Conservation (phyloP, 2,329 filamentous ascomycete genomes). For the Hypoxylon sp. region DNA sequence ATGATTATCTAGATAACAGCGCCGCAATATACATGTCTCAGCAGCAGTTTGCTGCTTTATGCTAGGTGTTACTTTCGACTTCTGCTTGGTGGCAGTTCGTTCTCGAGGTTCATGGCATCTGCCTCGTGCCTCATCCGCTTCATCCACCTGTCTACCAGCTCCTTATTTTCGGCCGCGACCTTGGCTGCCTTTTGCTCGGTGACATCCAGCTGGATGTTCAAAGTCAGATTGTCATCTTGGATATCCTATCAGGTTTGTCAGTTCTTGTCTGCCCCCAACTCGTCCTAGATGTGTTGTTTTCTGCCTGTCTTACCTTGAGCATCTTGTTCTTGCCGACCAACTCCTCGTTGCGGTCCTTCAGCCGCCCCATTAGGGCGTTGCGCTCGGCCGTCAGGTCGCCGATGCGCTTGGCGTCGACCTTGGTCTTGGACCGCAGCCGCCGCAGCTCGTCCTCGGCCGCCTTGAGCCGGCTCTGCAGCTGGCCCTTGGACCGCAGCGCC, state of each 20-base stretch:
- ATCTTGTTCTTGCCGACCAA: constrained; percentile 83
- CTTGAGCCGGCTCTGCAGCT: constrained; percentile 70
- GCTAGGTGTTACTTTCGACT: constrained; percentile 36
- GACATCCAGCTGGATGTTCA: constrained; percentile 88
- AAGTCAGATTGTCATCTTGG: constrained; percentile 89
- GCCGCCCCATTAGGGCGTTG: constrained; percentile 66
- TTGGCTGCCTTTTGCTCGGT: constrained; percentile 78
- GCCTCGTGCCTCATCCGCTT: constrained; percentile 84
- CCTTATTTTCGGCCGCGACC: constrained; percentile 82
- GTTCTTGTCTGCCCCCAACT: not conserved
- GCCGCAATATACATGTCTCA: not conserved
- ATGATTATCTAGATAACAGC: not conserved
- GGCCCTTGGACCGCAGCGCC: constrained; percentile 76
- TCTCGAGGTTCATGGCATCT: constrained; percentile 80
- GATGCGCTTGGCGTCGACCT: constrained; percentile 68
- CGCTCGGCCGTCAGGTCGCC: constrained; percentile 69
- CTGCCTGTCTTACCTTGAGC: constrained; percentile 66
- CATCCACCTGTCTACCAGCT: constrained; percentile 93
- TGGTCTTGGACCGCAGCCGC: constrained; percentile 66
- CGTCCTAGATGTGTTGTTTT: no score
- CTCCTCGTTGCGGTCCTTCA: constrained; percentile 87
- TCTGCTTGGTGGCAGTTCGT: constrained; percentile 52
- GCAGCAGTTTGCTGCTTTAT: not conserved
- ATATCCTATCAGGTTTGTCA: constrained; percentile 64
- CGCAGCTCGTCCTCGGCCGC: constrained; percentile 69